A percentile compares a stretch with the other conserved stretches of the same genome.
phyloP scores from a whole-genome alignment of 2,329 filamentous ascomycete genomes.

The Botryotinia calthae region DNA sequence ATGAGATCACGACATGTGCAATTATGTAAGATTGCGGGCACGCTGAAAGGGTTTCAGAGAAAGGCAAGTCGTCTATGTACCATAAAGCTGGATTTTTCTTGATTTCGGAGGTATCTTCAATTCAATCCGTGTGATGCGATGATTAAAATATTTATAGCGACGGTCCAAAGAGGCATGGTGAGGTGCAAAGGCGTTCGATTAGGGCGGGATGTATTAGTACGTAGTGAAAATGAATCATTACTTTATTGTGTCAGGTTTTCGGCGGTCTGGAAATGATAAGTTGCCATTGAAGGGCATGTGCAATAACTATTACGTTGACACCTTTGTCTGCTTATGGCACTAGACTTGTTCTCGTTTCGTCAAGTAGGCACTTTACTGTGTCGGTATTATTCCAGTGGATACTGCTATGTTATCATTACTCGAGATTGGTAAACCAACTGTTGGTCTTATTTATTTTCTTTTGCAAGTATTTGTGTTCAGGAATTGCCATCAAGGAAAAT shows the following conservation, averaged over 20 bases:
- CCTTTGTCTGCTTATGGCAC: background rate
- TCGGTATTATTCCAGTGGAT: background rate
- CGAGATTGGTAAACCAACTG: background rate
- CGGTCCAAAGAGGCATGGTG: background rate
- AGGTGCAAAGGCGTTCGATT: slow-evolving; percentile 9
- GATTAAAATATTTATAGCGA: background rate
- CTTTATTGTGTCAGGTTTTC: background rate
- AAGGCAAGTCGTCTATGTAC: background rate
- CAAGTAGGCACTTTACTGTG: background rate
- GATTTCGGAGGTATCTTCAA: background rate
- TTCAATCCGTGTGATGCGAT: background rate
- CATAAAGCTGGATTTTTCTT: background rate
- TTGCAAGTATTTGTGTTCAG: background rate
- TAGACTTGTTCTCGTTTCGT: too few relatives aligned
- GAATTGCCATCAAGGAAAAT: background rate
- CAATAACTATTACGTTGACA: background rate
- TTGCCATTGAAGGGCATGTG: background rate
- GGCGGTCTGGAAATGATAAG: background rate
- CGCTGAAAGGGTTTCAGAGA: background rate
- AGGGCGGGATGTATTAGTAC: background rate
- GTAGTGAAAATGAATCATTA: background rate
- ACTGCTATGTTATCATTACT: background rate
- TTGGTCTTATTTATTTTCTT: background rate
- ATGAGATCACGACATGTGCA: background rate
- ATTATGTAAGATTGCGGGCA: background rate